phyloP scores from a whole-genome alignment of 108 stramenopile species.

The Asterionellopsis glacialis region DNA sequence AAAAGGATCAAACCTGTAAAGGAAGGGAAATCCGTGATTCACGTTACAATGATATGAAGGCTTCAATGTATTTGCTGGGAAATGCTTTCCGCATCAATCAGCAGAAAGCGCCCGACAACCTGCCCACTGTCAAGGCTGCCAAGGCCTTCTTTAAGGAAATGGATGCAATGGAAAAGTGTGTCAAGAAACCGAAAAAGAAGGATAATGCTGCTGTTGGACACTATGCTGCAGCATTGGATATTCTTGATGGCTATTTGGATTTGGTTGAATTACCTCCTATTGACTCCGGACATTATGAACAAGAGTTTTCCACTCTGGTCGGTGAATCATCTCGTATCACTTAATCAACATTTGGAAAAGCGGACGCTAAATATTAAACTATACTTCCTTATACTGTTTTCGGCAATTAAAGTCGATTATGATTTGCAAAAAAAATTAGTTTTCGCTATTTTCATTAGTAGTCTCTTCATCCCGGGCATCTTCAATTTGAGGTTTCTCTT shows the following conservation, averaged over 20 bases:
- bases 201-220: conserved; percentile 29
- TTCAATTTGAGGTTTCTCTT: conserved; percentile 5
- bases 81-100: conserved; percentile 90
- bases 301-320: conserved; percentile 63
- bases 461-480: not conserved
- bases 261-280: conserved; percentile 85
- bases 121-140: conserved; percentile 84
- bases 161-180: conserved; percentile 64
- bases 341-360: conserved; percentile 25
- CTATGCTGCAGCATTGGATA: conserved; percentile 62
- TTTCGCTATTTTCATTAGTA: not conserved
- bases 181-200: conserved; percentile 36
- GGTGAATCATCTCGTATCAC: conserved; percentile 64
- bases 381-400: too few relatives aligned
- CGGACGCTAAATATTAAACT: conserved; percentile 3
- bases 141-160: conserved; percentile 84
- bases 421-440: too few relatives aligned
- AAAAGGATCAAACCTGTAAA: conserved; percentile 77
- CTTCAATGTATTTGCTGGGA: conserved; percentile 77
- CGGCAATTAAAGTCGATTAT: too few relatives aligned
- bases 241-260: conserved; percentile 74
- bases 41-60: conserved; percentile 82
- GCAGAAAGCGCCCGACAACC: conserved; percentile 79
- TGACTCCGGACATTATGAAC: conserved; percentile 71
- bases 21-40: conserved; percentile 74